Evolutionary conservation across 108 stramenopile genomes (phyloP), one percentile per base, ranked within the genome.

Genomic region (Skeletonema grethae): DNA sequence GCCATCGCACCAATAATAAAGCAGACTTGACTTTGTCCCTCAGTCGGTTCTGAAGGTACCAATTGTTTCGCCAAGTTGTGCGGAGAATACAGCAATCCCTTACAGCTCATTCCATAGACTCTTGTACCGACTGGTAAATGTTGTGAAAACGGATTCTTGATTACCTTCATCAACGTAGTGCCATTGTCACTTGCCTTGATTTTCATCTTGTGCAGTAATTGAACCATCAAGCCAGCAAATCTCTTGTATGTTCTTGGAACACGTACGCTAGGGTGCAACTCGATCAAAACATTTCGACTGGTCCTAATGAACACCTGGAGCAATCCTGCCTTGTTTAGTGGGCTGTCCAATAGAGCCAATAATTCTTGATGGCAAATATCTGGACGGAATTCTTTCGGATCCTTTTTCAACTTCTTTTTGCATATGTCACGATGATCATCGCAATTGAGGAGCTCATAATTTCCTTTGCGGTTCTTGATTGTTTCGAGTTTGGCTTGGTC

Each of bases 281-380:
- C 96, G 73, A 99, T 95, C 75, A 99, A 86, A 0, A 98, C 97
- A 62, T 97, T 97, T 39, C 88, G 91, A 45, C 75, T 76, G 3
- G 99, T 98, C 12, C 82, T 76, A 61, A 99, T 93, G 72, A 97
- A 99, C 10, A 99, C 83, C 83, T 97, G 82, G 34, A 99, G 69
- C 38, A 89, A 67, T 18, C 97, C 97, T 2, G 95, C 92, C 85
- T 99, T 99, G 90, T 99, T 99, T 36, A 99, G 69, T 1, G 99
- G 99, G 59, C 92, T 93, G 77, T 99, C 99, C 63, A 98, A 65
- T 36, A 99, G 74, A 2, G 98, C 97, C 80, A 99, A 76, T 5
- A 99, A 68, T 77, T 97, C 97, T 83, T 99, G 99, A 72, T 99
- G 99, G 16, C 95, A 75, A 82, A 99, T 99, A 82, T 99, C 99